phyloP scores from a whole-genome alignment of 1,139 yeast genomes.

The Saccharomyces hybrid region DNA sequence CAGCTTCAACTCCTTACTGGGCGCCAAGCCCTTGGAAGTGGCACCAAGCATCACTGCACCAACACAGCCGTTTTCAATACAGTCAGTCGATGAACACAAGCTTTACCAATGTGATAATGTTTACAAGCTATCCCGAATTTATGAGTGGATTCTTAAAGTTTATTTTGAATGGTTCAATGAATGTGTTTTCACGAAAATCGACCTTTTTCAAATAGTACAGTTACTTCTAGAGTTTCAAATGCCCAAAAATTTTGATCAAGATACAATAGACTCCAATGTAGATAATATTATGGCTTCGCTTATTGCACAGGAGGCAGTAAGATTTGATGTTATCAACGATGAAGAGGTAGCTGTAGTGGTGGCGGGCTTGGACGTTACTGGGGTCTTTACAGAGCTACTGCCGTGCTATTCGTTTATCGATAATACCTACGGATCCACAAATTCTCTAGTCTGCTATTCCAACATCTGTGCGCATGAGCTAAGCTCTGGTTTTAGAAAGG shows the following conservation, averaged over 20 bases:
- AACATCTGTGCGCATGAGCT: conserved; percentile 29
- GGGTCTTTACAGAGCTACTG: conserved; percentile 41
- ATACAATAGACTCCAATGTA: conserved; percentile 31
- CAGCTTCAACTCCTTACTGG: conserved; percentile 29
- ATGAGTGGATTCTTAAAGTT: conserved; percentile 40
- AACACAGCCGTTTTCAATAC: conserved; percentile 48
- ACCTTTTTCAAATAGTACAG: conserved; percentile 51
- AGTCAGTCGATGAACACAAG: conserved; percentile 42
- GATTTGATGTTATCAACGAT: conserved; percentile 27
- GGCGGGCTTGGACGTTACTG: conserved; percentile 33
- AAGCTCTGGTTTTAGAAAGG: conserved; percentile 26
- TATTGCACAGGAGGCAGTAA: conserved; percentile 40
- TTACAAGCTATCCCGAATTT: conserved; percentile 44
- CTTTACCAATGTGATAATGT: conserved; percentile 45
- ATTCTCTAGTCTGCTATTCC: conserved; percentile 14
- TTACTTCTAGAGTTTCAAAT: conserved; percentile 38
- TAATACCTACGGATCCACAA: conserved; percentile 12
- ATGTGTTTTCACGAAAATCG: conserved; percentile 40
- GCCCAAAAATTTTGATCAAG: conserved; percentile 30
- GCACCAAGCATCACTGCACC: conserved; percentile 50
- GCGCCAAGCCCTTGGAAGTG: conserved; percentile 39
- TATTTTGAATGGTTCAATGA: conserved; percentile 37
- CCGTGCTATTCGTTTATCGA: conserved; percentile 30
- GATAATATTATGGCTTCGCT: conserved; percentile 46
- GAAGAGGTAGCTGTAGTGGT: conserved; percentile 28